phyloP scores from a whole-genome alignment of 305 asterid genomes.

The Salvia sclarea region DNA sequence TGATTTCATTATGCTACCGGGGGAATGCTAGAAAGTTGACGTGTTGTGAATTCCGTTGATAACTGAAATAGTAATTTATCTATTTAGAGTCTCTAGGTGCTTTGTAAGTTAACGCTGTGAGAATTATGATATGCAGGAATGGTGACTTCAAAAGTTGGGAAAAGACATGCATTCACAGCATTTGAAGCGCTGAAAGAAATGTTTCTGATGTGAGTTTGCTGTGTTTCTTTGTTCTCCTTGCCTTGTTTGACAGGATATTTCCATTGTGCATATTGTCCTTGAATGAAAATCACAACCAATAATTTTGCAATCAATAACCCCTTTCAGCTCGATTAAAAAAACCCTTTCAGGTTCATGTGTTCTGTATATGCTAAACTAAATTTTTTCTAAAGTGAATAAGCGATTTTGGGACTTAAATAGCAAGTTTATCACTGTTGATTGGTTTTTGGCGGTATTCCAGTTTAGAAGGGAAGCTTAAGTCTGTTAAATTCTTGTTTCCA shows the following conservation, averaged over 20 bases:
- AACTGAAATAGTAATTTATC: not conserved
- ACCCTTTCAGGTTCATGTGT: not conserved
- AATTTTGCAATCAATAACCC: conserved; percentile 1
- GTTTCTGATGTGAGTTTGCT: conserved; percentile 60
- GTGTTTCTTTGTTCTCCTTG: conserved; percentile 9
- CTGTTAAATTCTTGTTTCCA: conserved; percentile 37
- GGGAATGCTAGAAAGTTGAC: not conserved
- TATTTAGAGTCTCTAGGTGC: conserved; percentile 12
- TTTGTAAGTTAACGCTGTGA: conserved; percentile 22
- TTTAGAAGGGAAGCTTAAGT: conserved; percentile 28
- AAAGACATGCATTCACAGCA: conserved; percentile 87
- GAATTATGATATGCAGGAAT: conserved; percentile 63
- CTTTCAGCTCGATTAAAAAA: conserved; percentile 2
- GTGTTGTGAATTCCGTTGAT: not conserved
- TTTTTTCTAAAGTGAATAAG: too few relatives aligned
- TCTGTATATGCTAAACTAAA: not conserved
- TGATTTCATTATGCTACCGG: not conserved
- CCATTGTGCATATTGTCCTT: not conserved
- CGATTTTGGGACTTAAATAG: not conserved
- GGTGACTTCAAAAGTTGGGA: conserved; percentile 94
- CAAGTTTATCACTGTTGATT: conserved; percentile 17
- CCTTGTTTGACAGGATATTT: conserved; percentile 6
- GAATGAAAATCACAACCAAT: not conserved
- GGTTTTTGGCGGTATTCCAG: not conserved
- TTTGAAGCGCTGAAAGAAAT: conserved; percentile 89